These are phyloP conservation scores for Pichia heedii DNA, from an alignment of 805 yeast species.

Conservation along the genomic window DNA sequence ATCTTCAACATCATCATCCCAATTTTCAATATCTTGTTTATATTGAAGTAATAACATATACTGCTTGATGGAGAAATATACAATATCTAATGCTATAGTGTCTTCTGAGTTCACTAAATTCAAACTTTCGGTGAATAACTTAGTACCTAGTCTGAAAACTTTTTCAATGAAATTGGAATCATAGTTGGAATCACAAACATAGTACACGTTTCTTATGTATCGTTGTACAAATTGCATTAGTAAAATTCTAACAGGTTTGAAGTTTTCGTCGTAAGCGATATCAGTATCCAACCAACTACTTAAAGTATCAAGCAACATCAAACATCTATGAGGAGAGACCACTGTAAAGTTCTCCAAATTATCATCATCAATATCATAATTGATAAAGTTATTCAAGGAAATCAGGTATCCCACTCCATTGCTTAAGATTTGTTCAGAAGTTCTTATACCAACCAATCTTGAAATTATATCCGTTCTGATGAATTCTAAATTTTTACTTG, in stretches of 20 bases:
- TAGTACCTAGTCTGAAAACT: slow-evolving; percentile 30
- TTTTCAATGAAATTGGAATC: slow-evolving; percentile 23
- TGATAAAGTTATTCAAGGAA: slow-evolving; percentile 36
- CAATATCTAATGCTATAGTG: slow-evolving; percentile 30
- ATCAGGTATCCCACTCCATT: slow-evolving; percentile 41
- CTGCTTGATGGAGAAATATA: slow-evolving; percentile 38
- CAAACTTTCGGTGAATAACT: slow-evolving; percentile 36
- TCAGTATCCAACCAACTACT: slow-evolving; percentile 55
- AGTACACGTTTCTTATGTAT: slow-evolving; percentile 24
- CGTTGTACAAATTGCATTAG: slow-evolving; percentile 35
- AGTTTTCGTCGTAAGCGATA: slow-evolving; percentile 47
- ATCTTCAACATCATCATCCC: slow-evolving; percentile 30
- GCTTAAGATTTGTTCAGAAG: slow-evolving; percentile 30
- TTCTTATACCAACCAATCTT: slow-evolving; percentile 48
- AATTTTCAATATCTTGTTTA: slow-evolving; percentile 22
- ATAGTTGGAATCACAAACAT: slow-evolving; percentile 21
- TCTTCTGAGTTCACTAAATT: slow-evolving; percentile 28
- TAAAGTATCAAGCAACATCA: slow-evolving; percentile 49
- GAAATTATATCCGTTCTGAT: slow-evolving; percentile 55
- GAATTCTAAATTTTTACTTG: slow-evolving; percentile 35
- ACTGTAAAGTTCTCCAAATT: slow-evolving; percentile 26
- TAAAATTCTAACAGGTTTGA: slow-evolving; percentile 41
- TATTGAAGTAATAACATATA: slow-evolving; percentile 26
- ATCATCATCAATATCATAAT: slow-evolving; percentile 23
- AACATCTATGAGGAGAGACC: slow-evolving; percentile 55